Conservation (phyloP, 2,329 filamentous ascomycete species). For the Talaromyces sp. region DNA sequence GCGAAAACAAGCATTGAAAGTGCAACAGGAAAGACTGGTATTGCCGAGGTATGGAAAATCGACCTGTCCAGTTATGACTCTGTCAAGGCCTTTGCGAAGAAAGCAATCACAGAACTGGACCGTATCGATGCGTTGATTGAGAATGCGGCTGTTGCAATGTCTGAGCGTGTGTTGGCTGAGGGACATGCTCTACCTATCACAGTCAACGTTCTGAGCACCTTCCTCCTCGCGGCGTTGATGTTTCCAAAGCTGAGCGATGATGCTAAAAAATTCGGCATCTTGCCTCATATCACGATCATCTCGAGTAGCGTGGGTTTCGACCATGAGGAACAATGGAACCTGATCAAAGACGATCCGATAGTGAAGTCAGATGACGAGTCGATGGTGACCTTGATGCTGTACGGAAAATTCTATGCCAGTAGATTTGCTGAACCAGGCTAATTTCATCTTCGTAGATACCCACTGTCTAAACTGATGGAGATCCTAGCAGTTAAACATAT, state of each 20-base stretch:
- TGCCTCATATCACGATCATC: conserved; percentile 17
- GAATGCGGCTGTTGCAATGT: conserved; percentile 13
- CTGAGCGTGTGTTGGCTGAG: conserved; percentile 14
- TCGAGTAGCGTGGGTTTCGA: conserved; percentile 18
- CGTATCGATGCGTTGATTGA: conserved; percentile 16
- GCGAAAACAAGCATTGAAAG: conserved; percentile 21
- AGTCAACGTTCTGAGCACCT: conserved; percentile 25
- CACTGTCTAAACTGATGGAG: conserved; percentile 32
- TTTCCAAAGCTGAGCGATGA: conserved; percentile 20
- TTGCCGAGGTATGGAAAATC: conserved; percentile 45
- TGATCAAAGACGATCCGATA: conserved; percentile 20
- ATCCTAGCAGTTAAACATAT: conserved; percentile 26
- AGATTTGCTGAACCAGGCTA: not conserved
- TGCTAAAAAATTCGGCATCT: conserved; percentile 15
- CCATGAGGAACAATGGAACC: conserved; percentile 13
- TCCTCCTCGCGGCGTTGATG: conserved; percentile 20
- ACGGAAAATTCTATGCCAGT: not conserved
- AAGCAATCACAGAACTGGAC: conserved; percentile 11
- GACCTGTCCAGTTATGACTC: conserved; percentile 36
- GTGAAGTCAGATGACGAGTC: conserved; percentile 14
- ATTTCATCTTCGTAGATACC: conserved; percentile 19
- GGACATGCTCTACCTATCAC: conserved; percentile 18
- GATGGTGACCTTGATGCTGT: conserved; percentile 13
- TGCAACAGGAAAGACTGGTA: conserved; percentile 27
- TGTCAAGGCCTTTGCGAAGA: conserved; percentile 10